Conservation (phyloP, 2,329 filamentous ascomycete species). For the Trichoderma cornu-damae region DNA sequence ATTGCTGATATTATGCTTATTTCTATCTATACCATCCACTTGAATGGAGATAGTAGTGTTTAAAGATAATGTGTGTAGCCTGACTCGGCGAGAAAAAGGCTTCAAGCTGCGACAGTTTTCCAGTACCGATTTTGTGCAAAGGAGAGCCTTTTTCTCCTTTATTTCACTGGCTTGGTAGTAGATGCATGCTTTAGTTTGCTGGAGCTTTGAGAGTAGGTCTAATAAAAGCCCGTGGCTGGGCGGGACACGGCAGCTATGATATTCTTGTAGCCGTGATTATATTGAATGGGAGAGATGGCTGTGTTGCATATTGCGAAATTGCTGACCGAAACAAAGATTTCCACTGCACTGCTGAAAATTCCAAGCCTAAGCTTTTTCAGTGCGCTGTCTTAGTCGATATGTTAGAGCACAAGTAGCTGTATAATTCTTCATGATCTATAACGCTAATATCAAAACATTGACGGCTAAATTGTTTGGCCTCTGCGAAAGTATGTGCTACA, state of each 20-base stretch:
- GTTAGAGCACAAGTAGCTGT: neutral
- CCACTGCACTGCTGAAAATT: neutral
- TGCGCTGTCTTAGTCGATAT: neutral
- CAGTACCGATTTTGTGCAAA: neutral
- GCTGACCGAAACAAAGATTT: neutral
- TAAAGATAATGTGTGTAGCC: too few relatives aligned
- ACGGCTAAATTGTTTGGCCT: neutral
- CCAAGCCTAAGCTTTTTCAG: neutral
- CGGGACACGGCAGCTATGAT: neutral
- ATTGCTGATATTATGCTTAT: conserved; percentile 1
- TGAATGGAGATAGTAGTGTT: neutral
- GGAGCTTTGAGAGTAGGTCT: neutral
- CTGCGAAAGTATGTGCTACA: too few relatives aligned
- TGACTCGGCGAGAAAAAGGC: too few relatives aligned
- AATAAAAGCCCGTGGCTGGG: conserved; percentile 1
- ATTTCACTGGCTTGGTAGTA: neutral
- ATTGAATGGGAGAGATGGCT: neutral
- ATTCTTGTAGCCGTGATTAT: neutral
- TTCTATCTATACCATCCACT: neutral
- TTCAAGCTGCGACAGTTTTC: neutral
- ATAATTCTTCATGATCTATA: neutral
- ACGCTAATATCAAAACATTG: neutral
- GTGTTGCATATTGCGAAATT: neutral
- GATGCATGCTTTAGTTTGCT: neutral
- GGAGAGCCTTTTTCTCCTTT: neutral